These are phyloP conservation scores for Eucalyptus marginata DNA, from an alignment of 345 rosid genomes.

Conservation along the genomic window DNA sequence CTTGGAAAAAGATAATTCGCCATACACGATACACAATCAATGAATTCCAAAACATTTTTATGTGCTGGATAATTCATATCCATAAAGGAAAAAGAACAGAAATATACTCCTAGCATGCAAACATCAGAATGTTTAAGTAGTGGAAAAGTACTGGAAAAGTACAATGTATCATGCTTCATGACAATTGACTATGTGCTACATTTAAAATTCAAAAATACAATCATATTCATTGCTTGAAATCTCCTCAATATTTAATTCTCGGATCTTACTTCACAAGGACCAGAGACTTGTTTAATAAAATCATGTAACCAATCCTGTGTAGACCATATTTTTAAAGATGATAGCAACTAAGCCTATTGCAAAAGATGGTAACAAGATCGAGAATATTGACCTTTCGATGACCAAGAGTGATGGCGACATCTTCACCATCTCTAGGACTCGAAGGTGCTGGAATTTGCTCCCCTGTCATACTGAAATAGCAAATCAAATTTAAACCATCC, in stretches of 20 bases:
- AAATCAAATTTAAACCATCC: conserved; percentile 8
- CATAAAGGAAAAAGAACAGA: neutral
- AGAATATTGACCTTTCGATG: conserved; percentile 41
- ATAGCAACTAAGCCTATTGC: neutral
- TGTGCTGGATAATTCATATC: neutral
- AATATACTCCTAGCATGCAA: neutral
- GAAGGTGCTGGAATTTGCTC: conserved; percentile 82
- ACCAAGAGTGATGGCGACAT: conserved; percentile 37
- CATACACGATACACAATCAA: neutral
- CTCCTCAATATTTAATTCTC: neutral
- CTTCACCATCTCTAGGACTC: conserved; percentile 90
- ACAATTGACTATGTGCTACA: neutral
- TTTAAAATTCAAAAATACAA: too few species aligned
- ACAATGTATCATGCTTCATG: neutral
- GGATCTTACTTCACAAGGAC: neutral
- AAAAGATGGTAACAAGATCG: neutral
- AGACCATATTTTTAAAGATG: neutral
- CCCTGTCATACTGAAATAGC: conserved; percentile 74
- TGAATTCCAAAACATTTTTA: neutral
- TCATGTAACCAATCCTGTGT: neutral
- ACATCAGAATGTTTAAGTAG: neutral
- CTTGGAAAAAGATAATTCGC: neutral
- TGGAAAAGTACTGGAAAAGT: neutral
- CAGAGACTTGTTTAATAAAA: neutral
- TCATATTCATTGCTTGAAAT: neutral